Percentiles rank a stretch among this genome's conserved stretches.
phyloP scores from a whole-genome alignment of 306 rosid species.

The Cucumis sativus region DNA sequence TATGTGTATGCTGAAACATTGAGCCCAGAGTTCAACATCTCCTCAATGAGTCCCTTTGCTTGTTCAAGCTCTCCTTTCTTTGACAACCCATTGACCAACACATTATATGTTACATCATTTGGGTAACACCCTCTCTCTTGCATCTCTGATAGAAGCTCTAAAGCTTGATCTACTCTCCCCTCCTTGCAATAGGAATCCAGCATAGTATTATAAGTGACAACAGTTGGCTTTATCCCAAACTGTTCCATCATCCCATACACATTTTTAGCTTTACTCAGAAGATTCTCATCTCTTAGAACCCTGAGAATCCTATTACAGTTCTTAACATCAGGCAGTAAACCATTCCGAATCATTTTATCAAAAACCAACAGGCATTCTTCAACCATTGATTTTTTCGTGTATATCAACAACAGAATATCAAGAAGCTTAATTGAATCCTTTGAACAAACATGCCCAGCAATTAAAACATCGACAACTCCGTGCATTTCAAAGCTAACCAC shows the following conservation, averaged over 20 bases:
- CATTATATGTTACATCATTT: slow-evolving; percentile 40
- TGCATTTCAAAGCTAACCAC: slow-evolving; percentile 20
- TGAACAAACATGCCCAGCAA: slow-evolving; percentile 11
- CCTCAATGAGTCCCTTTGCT: slow-evolving; percentile 34
- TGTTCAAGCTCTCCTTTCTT: slow-evolving; percentile 39
- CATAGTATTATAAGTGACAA: slow-evolving; percentile 53
- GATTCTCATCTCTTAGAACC: slow-evolving; percentile 34
- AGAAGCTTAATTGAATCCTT: slow-evolving; percentile 40
- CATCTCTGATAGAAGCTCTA: slow-evolving; percentile 41
- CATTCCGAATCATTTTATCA: slow-evolving; percentile 39
- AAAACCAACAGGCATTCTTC: slow-evolving; percentile 40
- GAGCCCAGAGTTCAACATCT: slow-evolving; percentile 43
- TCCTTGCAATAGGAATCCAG: slow-evolving; percentile 53
- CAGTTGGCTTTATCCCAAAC: slow-evolving; percentile 41
- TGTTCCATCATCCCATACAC: slow-evolving; percentile 45
- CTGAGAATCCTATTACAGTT: slow-evolving; percentile 71
- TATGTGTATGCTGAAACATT: slow-evolving; percentile 43
- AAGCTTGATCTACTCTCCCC: slow-evolving; percentile 46
- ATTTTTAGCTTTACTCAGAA: slow-evolving; percentile 23
- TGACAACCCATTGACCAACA: slow-evolving; percentile 56
- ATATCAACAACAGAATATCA: slow-evolving; percentile 42
- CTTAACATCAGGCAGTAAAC: slow-evolving; percentile 52
- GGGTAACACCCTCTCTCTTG: slow-evolving; percentile 35
- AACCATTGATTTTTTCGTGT: slow-evolving; percentile 30
- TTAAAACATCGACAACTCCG: slow-evolving; percentile 27